phyloP scores from a whole-genome alignment of 1,139 yeast genomes.

The Suhomyces atakaporum region DNA sequence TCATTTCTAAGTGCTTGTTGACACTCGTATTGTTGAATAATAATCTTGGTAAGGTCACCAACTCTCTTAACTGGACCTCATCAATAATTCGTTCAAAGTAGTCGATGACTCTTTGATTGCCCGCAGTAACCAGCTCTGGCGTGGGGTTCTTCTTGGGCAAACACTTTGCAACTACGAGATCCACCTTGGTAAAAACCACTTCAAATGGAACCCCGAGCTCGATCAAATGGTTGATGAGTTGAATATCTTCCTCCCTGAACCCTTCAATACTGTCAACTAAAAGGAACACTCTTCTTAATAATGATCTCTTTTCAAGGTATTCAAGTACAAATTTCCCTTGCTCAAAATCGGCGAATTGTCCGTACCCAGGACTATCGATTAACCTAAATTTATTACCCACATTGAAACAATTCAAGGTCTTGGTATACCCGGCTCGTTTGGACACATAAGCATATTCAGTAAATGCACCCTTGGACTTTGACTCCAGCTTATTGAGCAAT shows the following conservation, averaged over 20 bases:
- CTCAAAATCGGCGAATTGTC: constrained; percentile 55
- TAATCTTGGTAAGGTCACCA: constrained; percentile 33
- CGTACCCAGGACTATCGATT: constrained; percentile 89
- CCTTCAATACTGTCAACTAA: constrained; percentile 63
- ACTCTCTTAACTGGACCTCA: constrained; percentile 24
- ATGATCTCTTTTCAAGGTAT: constrained; percentile 56
- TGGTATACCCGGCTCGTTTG: constrained; percentile 71
- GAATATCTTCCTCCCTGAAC: constrained; percentile 55
- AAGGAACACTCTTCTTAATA: constrained; percentile 59
- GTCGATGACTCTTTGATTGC: constrained; percentile 26
- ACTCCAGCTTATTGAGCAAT: constrained; percentile 32
- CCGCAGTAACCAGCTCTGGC: constrained; percentile 17
- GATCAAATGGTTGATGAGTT: constrained; percentile 52
- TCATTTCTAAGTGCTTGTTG: constrained; percentile 22
- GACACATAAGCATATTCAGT: constrained; percentile 57
- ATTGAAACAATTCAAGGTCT: constrained; percentile 72
- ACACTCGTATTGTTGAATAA: constrained; percentile 38
- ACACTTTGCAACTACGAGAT: constrained; percentile 42
- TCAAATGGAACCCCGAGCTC: constrained; percentile 68
- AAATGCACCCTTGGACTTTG: constrained; percentile 26
- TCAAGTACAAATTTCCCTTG: constrained; percentile 72
- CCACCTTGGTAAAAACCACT: constrained; percentile 74
- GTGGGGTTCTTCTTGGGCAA: constrained; percentile 18
- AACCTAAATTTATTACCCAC: constrained; percentile 63
- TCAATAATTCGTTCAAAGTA: constrained; percentile 27